Evolutionary conservation across 2,329 filamentous ascomycete species (phyloP), one percentile per base, ranked within the genome.

Genomic region (Bipolaris sorokiniana): DNA sequence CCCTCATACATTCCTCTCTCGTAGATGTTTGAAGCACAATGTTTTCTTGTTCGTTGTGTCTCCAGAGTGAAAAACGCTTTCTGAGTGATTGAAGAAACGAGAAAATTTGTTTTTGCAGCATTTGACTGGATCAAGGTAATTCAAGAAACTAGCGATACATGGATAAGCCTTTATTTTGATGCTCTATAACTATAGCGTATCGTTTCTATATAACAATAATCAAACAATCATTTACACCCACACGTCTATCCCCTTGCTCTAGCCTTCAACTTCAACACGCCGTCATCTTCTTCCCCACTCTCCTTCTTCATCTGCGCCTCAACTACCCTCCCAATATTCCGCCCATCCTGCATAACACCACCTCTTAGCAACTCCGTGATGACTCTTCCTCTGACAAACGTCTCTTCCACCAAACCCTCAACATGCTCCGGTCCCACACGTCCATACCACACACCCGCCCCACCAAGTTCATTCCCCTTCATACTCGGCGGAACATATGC

Each of bases 391-490:
- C 81, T 80, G 6, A 86, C 42, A 0, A 95, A 77, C 5, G 91
- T 94, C 80, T 92, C 87, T 18, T 81, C 77, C 5, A 95, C 82
- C 45, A 95, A 85, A 0, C 90, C 91, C 70, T 92, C 88, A 0
- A 93, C 90, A 72, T 94, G 85, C 69, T 82, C 84, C 3, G 90
- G 88, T 64, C 89, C 88, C 1, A 95, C 88, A 38, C 91, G 80
- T 0, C 91, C 91, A 73, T 95, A 95, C 91, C 91, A 95, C 2
- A 95, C 84, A 0, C 90, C 90, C 67, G 85, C 85, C 0, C 90
- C 90, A 1, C 84, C 86, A 48, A 93, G 75, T 4, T 85, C 81
- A 71, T 90, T 86, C 0, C 38, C 62, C 5, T 50, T 59, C 61
- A 59, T 70, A 4, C 34, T 49, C 0, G 87, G 88, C 4, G 91